Base-by-base conservation (phyloP, 768 basidiomycete genomes). In the Lentinula detonsa region DNA sequence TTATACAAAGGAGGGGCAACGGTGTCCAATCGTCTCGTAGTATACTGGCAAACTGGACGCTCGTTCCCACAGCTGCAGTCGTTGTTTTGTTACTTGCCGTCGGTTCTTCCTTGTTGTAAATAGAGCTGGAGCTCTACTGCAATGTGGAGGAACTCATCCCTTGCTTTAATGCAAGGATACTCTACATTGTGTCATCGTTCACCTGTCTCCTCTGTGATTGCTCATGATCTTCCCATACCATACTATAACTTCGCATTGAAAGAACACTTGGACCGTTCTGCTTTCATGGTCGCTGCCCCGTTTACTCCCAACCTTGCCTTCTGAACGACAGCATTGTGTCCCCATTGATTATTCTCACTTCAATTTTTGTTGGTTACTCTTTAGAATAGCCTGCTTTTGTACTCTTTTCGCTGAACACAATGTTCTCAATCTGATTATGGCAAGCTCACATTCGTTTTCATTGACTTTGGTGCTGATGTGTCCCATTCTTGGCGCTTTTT, bases 361-460 rank as follows among this genome's bases (percentile, higher is more conserved):
- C 46, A 23, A 9, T 3, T 59, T 28, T 18, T 40, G 16, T 46
- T 50, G 39, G 39, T 39, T 55, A 55, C 35, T 34, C 16, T 23
- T 37, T 50, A 50, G 45, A 34, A 51, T 49, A n/a, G 18, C 53
- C 18, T 23, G 28, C 28, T 28, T 40, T 9, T 55, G 37, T 55
- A 37, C 53, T 35, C 37, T 15, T 52, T 52, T 10, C 9, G 6
- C 15, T 51, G 15, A 28, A 59, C 37, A 39, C 46, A 11, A 13
- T 48, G 42, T 57, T 43, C 15, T 23, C 7, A 45, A 28, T 45
- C n/a, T 43, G 23, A 23, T 39, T 35, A 51, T 60, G 59, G 59
- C 59, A 60, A 60, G 59, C 49, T 49, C 50, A 52, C 50, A 33
- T 49, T 60, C 59, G 59, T 60, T 60, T 52, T 28, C 4, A 21